phyloP scores from a whole-genome alignment of 148 eudicot species.

The Salicornia ramosissima region DNA sequence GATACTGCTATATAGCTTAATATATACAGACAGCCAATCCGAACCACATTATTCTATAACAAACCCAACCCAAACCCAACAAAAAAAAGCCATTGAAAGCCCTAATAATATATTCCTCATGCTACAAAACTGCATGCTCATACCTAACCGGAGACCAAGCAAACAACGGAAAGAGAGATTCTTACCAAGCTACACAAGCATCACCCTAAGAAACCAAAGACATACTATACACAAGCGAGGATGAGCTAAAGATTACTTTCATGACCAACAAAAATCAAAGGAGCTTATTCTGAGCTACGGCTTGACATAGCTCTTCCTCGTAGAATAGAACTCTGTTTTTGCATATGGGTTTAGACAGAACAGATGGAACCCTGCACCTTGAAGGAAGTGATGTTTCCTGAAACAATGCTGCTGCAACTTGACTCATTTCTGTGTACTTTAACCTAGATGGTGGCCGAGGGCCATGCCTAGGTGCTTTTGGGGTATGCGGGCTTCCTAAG shows the following conservation, averaged over 20 bases:
- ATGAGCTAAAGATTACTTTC: slow-evolving; percentile 14
- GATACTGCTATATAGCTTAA: slow-evolving; percentile 15
- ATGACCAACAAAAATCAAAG: slow-evolving; percentile 40
- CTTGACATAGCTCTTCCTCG: slow-evolving; percentile 95
- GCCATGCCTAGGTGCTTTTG: slow-evolving; percentile 98
- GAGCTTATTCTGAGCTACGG: slow-evolving; percentile 93
- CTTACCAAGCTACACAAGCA: slow-evolving; percentile 11
- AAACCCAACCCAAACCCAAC: slow-evolving; percentile 28
- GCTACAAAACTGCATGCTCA: slow-evolving; percentile 40
- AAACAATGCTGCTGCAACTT: slow-evolving; percentile 83
- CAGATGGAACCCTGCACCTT: slow-evolving; percentile 72
- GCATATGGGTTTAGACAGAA: slow-evolving; percentile 63
- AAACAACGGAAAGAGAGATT: slow-evolving; percentile 11
- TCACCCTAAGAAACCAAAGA: slow-evolving; percentile 18
- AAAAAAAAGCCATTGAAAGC: slow-evolving; percentile 25
- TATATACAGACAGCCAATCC: slow-evolving; percentile 25
- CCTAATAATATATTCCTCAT: slow-evolving; percentile 22
- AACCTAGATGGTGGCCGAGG: slow-evolving; percentile 78
- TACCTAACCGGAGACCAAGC: slow-evolving; percentile 21
- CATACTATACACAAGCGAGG: slow-evolving; percentile 44
- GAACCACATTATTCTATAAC: slow-evolving; percentile 28
- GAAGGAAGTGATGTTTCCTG: slow-evolving; percentile 75
- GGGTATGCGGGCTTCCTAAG: slow-evolving; percentile 61
- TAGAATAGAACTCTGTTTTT: slow-evolving; percentile 77
- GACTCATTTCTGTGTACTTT: slow-evolving; percentile 78